Evolutionary conservation across 441 rosid genomes (phyloP).

Genomic region (Mallotus repandus): DNA sequence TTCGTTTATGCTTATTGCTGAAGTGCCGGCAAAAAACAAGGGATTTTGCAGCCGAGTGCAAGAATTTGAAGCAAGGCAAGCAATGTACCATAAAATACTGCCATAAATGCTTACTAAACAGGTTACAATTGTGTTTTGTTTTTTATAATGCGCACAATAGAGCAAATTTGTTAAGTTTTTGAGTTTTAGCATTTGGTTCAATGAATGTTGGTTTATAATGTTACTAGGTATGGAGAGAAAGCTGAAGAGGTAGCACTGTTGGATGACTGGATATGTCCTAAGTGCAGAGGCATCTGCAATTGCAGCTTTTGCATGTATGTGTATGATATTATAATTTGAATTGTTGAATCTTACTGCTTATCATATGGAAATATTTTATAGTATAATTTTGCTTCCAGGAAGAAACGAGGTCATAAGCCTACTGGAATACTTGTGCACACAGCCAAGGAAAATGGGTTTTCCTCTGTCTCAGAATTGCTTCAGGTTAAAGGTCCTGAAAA

Average conservation of each 20-base stretch:
- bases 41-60: conserved; percentile 59
- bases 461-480: conserved; percentile 72
- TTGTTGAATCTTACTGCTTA: background rate
- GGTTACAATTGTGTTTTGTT: conserved; percentile 37
- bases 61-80: conserved; percentile 40
- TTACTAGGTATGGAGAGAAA: conserved; percentile 68
- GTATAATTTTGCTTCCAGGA: conserved; percentile 40
- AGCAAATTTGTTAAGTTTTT: conserved; percentile 1
- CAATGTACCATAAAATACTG: conserved; percentile 56
- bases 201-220: conserved; percentile 16
- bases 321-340: background rate
- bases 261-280: conserved; percentile 77
- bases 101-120: conserved; percentile 69
- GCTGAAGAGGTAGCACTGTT: conserved; percentile 55
- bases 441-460: conserved; percentile 69
- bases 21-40: conserved; percentile 87
- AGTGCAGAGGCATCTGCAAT: conserved; percentile 78
- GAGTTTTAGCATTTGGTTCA: background rate
- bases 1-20: conserved; percentile 17
- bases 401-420: conserved; percentile 72
- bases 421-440: conserved; percentile 60
- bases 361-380: conserved; percentile 4
- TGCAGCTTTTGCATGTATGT: conserved; percentile 85
- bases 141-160: background rate
- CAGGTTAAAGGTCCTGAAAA: conserved; percentile 42